Base-by-base conservation (phyloP, 805 yeast species). In the Kodamaea laetipori region DNA sequence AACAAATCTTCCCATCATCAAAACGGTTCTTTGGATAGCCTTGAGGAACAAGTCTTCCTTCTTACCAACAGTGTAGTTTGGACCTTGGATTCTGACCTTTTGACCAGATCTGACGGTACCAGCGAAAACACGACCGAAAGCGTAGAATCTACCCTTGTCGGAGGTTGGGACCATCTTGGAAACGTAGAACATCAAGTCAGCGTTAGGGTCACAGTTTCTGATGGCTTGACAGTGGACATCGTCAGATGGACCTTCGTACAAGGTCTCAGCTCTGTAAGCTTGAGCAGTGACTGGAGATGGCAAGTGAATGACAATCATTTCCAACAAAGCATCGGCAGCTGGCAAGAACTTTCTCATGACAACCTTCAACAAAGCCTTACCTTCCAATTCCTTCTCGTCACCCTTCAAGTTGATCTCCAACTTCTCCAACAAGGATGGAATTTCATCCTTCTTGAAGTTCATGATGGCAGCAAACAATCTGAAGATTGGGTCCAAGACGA, bases 121-220 rank as follows among this genome's bases (percentile, higher is more conserved):
- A 63, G 98, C 87, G 81, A 92, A 92, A 73, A 92, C 98, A 84
- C 99, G 94, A 78, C 99, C 99, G 81, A 92, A 94, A 70, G 99
- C 99, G 86, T 90, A 92, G 96, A 92, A 92, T 81, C 99, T 90
- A 84, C 99, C 99, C 83, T 92, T 94, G 78, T 92, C 99, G 63
- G 98, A 92, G 73, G 99, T 92, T 77, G 99, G 99, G 62, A 92
- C 98, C 99, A 92, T 92, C 96, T 92, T 92, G 78, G 98, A 94
- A 69, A 92, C 94, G 90, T 92, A 92, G 71, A 92, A 83, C 99
- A 92, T 92, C 70, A 92, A 86, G 71, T 92, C 98, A 64, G 95
- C 96, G 67, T 75, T 84, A 69, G 98, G 96, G 80, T 92, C 97
- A 86, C 99, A 92, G 84, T 86, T 84, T 82, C 85, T 90, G 80